Conservation (phyloP, 768 basidiomycete genomes). For the Hebeloma cylindrosporum region DNA sequence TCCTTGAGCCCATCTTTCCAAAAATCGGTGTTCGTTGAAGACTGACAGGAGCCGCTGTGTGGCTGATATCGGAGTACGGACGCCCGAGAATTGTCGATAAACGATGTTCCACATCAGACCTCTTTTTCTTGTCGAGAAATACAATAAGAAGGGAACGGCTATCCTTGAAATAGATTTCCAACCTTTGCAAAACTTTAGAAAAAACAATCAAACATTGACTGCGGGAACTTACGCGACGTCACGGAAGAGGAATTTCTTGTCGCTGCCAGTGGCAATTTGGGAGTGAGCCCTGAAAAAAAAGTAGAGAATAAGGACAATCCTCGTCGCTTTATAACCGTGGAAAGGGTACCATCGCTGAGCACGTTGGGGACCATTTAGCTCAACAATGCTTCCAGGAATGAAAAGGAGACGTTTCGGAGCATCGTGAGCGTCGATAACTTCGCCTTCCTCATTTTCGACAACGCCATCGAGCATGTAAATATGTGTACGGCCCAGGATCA, state of each 20-base stretch:
- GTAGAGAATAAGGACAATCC: constrained; percentile 6
- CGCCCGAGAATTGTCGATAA: constrained; percentile 49
- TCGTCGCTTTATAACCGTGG: not conserved
- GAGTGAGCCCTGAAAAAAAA: constrained; percentile 72
- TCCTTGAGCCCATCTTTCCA: constrained; percentile 51
- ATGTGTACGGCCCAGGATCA: constrained; percentile 84
- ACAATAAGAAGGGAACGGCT: constrained; percentile 85
- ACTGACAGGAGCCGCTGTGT: constrained; percentile 42
- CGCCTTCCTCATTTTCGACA: constrained; percentile 82
- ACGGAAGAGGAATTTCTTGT: constrained; percentile 85
- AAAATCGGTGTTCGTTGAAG: constrained; percentile 56
- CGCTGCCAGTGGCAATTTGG: constrained; percentile 75
- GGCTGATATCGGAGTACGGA: constrained; percentile 37
- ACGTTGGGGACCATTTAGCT: constrained; percentile 74
- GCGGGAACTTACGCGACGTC: constrained; percentile 85
- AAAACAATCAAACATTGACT: not conserved
- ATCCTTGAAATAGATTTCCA: constrained; percentile 93
- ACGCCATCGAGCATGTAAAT: constrained; percentile 91
- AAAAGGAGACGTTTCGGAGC: constrained; percentile 81
- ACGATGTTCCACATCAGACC: constrained; percentile 58
- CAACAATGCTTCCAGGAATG: constrained; percentile 81
- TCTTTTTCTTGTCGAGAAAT: constrained; percentile 67
- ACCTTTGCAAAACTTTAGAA: constrained; percentile 36
- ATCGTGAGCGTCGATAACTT: constrained; percentile 85
- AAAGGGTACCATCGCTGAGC: constrained; percentile 75